phyloP scores from a whole-genome alignment of 1,284 basidiomycete species.

The Heterobasidion parviporum region DNA sequence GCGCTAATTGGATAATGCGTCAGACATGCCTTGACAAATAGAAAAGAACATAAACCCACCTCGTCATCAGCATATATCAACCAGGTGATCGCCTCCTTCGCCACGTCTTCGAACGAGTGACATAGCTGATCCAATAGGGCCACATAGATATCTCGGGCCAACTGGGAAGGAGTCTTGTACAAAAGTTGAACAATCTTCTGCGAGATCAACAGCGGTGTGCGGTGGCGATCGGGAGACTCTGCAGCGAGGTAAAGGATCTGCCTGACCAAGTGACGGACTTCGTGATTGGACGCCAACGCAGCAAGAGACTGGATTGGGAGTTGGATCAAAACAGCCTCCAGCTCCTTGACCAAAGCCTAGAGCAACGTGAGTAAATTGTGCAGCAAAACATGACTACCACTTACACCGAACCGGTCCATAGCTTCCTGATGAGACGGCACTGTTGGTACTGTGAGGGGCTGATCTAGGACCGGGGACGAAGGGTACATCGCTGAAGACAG shows the following conservation, averaged over 20 bases:
- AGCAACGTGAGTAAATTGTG: background rate
- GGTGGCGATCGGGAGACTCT: constrained; percentile 73
- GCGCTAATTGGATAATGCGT: constrained; percentile 40
- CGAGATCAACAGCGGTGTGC: constrained; percentile 86
- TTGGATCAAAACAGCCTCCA: constrained; percentile 74
- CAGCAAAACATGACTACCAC: constrained; percentile 3
- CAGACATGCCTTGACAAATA: background rate
- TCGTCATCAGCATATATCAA: constrained; percentile 95
- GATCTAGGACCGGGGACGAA: constrained; percentile 44
- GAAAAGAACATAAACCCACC: constrained; percentile 33
- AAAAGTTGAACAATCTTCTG: constrained; percentile 89
- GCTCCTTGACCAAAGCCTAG: constrained; percentile 54
- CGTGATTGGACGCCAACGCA: constrained; percentile 73
- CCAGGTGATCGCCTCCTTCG: constrained; percentile 97
- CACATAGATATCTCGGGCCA: constrained; percentile 89
- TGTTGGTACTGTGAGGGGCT: constrained; percentile 22
- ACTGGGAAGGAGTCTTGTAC: constrained; percentile 77
- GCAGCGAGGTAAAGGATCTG: constrained; percentile 77
- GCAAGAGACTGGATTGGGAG: constrained; percentile 59
- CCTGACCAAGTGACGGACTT: constrained; percentile 77
- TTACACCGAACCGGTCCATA: constrained; percentile 70
- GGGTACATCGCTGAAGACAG: constrained; percentile 36
- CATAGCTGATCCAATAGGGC: constrained; percentile 86
- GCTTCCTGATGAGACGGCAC: constrained; percentile 57
- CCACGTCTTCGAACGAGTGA: constrained; percentile 84